phyloP scores from a whole-genome alignment of 1,284 basidiomycete species.

The Hypsizygus ulmarius region DNA sequence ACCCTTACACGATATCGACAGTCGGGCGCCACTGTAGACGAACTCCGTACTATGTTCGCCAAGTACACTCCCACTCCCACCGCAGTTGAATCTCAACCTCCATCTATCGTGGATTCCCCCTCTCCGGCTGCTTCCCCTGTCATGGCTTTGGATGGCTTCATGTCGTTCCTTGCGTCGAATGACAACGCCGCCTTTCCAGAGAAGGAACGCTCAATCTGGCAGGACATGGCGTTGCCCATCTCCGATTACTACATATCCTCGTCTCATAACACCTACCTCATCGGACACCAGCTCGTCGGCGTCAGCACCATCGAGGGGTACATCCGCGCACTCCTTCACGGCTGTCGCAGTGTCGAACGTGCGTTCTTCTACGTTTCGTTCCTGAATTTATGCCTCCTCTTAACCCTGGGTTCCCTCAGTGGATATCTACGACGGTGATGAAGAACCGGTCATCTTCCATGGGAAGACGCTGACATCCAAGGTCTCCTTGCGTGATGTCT shows the following conservation, averaged over 20 bases:
- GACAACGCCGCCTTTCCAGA: slow-evolving; percentile 41
- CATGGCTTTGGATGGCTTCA: slow-evolving; percentile 70
- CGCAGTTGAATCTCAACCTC: slow-evolving; percentile 6
- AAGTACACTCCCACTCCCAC: slow-evolving; percentile 46
- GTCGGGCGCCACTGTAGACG: slow-evolving; percentile 43
- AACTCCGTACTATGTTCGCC: slow-evolving; percentile 53
- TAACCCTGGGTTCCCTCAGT: slow-evolving; percentile 46
- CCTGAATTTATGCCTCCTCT: background rate
- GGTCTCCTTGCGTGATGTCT: slow-evolving; percentile 82
- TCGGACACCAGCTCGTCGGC: slow-evolving; percentile 92
- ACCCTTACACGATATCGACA: slow-evolving; percentile 23
- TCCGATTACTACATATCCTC: slow-evolving; percentile 91
- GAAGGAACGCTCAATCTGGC: slow-evolving; percentile 28
- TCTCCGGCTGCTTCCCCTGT: slow-evolving; percentile 53
- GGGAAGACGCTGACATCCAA: slow-evolving; percentile 91
- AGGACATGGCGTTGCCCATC: slow-evolving; percentile 74
- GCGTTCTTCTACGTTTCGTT: slow-evolving; percentile 30
- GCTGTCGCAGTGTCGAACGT: slow-evolving; percentile 93
- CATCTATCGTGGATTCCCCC: slow-evolving; percentile 2
- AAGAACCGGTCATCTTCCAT: slow-evolving; percentile 84
- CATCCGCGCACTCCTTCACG: slow-evolving; percentile 86
- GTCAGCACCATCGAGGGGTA: slow-evolving; percentile 96
- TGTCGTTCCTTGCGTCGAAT: slow-evolving; percentile 65
- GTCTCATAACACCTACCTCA: slow-evolving; percentile 97
- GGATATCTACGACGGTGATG: slow-evolving; percentile 91